These are phyloP conservation scores for Osmozyma mogii DNA, from an alignment of 805 yeast species.

Conservation along the genomic window DNA sequence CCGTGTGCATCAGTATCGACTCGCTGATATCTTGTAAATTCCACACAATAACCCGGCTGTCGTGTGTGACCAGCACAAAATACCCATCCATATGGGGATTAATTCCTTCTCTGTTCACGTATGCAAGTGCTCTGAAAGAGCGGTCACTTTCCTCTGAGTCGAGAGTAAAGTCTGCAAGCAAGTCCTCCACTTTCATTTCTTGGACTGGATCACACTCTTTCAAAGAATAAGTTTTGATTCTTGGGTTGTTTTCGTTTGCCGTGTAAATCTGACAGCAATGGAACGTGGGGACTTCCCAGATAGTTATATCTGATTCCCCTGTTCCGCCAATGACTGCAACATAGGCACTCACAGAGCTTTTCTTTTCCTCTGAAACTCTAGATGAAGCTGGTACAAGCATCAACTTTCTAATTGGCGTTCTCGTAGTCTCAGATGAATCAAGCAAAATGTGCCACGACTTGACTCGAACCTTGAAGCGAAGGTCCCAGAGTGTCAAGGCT, in stretches of 20 bases:
- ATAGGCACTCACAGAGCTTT: slow-evolving; percentile 1
- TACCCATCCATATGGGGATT: background rate
- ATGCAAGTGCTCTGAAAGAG: slow-evolving; percentile 6
- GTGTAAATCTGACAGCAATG: slow-evolving; percentile 40
- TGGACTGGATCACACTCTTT: slow-evolving; percentile 13
- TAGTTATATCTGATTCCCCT: slow-evolving; percentile 47
- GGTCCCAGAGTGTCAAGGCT: slow-evolving; percentile 71
- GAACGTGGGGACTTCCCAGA: slow-evolving; percentile 68
- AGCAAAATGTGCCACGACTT: slow-evolving; percentile 55
- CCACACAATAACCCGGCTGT: slow-evolving; percentile 23
- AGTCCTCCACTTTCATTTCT: slow-evolving; percentile 12
- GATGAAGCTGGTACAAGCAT: slow-evolving; percentile 29
- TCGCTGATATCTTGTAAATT: slow-evolving; percentile 11
- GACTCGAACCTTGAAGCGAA: slow-evolving; percentile 54
- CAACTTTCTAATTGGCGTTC: slow-evolving; percentile 41
- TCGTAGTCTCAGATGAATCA: slow-evolving; percentile 12
- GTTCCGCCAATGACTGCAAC: slow-evolving; percentile 64
- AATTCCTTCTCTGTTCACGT: background rate
- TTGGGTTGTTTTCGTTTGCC: slow-evolving; percentile 13
- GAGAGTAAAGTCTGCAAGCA: slow-evolving; percentile 12
- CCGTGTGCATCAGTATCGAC: slow-evolving; percentile 4
- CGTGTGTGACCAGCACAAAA: slow-evolving; percentile 20
- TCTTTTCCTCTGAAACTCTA: background rate
- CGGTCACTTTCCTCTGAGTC: slow-evolving; percentile 12
- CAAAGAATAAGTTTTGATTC: slow-evolving; percentile 16